phyloP scores from a whole-genome alignment of 2,329 filamentous ascomycete genomes.

The Shiraia sp. region DNA sequence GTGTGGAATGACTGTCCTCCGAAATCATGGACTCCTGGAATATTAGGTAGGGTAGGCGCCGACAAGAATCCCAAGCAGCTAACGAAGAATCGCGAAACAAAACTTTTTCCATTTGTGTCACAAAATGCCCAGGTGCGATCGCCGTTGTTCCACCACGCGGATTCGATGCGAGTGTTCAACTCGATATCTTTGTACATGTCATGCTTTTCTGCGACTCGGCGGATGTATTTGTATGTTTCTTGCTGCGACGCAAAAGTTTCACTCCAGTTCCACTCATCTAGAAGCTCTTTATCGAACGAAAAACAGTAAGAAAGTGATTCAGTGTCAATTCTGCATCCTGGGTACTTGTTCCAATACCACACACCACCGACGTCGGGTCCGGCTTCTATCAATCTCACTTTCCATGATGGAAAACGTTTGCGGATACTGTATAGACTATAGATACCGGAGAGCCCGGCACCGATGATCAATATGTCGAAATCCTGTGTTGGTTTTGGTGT shows the following conservation, averaged over 20 bases:
- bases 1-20: conserved; percentile 60
- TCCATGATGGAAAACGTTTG: conserved; percentile 22
- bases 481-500: neutral
- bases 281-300: conserved; percentile 47
- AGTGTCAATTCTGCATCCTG: conserved; percentile 46
- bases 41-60: conserved; percentile 9
- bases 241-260: conserved; percentile 49
- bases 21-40: conserved; percentile 58
- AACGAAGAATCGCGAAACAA: conserved; percentile 11
- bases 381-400: conserved; percentile 29
- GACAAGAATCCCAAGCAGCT: conserved; percentile 20
- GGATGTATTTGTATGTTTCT: conserved; percentile 36
- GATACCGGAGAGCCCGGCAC: conserved; percentile 39
- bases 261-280: conserved; percentile 57
- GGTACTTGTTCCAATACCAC: conserved; percentile 32
- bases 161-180: conserved; percentile 57
- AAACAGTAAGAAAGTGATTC: conserved; percentile 48
- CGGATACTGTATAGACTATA: conserved; percentile 38
- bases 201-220: conserved; percentile 35
- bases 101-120: conserved; percentile 3
- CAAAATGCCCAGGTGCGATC: conserved; percentile 14
- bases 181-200: conserved; percentile 56
- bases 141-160: conserved; percentile 51
- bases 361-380: conserved; percentile 39
- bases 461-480: conserved; percentile 28